phyloP scores from a whole-genome alignment of 768 basidiomycete genomes.

The Calocera cornea region DNA sequence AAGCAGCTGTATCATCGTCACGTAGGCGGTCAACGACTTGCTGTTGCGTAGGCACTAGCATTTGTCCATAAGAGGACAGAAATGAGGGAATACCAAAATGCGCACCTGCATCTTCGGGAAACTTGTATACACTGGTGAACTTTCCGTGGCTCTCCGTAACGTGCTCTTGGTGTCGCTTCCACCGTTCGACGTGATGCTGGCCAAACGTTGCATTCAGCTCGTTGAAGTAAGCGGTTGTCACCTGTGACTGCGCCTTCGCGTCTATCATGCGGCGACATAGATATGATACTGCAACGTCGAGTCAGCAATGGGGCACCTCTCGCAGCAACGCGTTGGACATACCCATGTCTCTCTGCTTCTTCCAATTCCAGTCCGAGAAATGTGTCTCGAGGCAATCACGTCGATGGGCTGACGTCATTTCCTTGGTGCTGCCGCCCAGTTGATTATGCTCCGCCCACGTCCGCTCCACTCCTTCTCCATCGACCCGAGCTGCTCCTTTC shows the following conservation, averaged over 20 bases:
- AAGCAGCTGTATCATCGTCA: no score
- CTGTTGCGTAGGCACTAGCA: not conserved
- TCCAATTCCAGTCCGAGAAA: constrained; percentile 11
- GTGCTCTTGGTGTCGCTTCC: not conserved
- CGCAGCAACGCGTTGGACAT: not conserved
- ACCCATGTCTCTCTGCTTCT: constrained; percentile 9
- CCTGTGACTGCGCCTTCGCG: not conserved
- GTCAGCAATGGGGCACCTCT: no score
- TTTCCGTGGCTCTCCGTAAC: not conserved
- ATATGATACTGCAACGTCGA: not conserved
- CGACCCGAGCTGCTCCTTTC: constrained; percentile 16
- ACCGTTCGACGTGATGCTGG: not conserved
- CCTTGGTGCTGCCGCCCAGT: constrained; percentile 13
- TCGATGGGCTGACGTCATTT: constrained; percentile 15
- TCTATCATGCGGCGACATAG: not conserved
- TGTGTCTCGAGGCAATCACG: constrained; percentile 13
- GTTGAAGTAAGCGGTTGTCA: not conserved
- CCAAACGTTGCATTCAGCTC: not conserved
- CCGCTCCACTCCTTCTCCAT: constrained; percentile 24
- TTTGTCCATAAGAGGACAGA: not conserved
- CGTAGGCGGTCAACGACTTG: not conserved
- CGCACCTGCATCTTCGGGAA: not conserved
- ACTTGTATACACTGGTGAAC: not conserved
- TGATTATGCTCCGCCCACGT: constrained; percentile 15
- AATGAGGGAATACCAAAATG: not conserved